Percentiles rank a stretch among this genome's conserved stretches.
phyloP scores from a whole-genome alignment of 768 basidiomycete species.

The Melanogaster broomeanus region DNA sequence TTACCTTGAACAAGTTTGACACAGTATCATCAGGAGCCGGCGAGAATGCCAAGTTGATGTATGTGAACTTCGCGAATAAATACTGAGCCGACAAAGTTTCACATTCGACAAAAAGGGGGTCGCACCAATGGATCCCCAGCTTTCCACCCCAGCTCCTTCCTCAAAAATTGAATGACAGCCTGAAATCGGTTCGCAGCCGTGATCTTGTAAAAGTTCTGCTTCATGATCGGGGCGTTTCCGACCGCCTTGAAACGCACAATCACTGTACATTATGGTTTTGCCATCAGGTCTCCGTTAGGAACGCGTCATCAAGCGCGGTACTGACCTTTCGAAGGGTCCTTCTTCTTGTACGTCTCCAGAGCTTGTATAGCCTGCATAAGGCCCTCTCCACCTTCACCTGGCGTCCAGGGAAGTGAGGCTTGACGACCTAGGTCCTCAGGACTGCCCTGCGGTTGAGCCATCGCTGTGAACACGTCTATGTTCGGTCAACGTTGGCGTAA shows the following conservation, averaged over 20 bases:
- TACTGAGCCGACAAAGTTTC: conserved; percentile 24
- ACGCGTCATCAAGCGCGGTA: not conserved
- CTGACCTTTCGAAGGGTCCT: conserved; percentile 76
- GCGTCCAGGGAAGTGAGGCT: conserved; percentile 31
- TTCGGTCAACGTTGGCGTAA: conserved; percentile 2
- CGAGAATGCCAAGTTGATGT: conserved; percentile 77
- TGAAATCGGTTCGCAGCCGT: conserved; percentile 93
- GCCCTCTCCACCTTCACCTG: conserved; percentile 32
- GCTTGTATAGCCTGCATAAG: conserved; percentile 61
- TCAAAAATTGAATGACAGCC: conserved; percentile 90
- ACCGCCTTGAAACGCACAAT: conserved; percentile 97
- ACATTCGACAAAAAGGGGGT: not conserved
- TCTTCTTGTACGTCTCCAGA: conserved; percentile 84
- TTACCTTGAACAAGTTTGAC: conserved; percentile 66
- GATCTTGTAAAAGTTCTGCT: conserved; percentile 98
- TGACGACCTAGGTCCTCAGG: conserved; percentile 37
- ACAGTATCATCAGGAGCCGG: conserved; percentile 79
- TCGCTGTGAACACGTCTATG: conserved; percentile 9
- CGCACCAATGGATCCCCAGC: conserved; percentile 81
- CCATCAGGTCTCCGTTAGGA: not conserved
- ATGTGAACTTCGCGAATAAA: conserved; percentile 68
- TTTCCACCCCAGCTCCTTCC: conserved; percentile 89
- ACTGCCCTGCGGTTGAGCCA: conserved; percentile 33
- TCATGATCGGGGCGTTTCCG: conserved; percentile 98
- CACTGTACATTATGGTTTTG: conserved; percentile 47